These are phyloP conservation scores for Tardiomyces depauwii DNA, from an alignment of 1,139 yeast species.

Conservation along the genomic window DNA sequence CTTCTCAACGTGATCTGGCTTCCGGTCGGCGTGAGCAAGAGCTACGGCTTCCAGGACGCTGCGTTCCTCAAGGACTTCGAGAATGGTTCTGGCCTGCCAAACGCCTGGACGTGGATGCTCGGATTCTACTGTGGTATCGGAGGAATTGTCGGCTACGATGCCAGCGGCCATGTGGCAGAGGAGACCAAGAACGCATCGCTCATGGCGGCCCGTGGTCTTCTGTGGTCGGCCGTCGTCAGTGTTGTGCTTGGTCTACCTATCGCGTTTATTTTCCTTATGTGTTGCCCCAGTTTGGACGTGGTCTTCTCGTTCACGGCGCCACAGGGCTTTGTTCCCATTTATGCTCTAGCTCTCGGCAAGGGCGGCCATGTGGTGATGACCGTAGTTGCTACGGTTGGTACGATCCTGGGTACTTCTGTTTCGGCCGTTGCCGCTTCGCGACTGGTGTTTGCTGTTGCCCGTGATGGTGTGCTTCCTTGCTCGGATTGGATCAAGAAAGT, in stretches of 20 bases:
- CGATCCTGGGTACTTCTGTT: constrained; percentile 13
- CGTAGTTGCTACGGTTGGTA: constrained; percentile 12
- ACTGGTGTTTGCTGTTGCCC: constrained; percentile 18
- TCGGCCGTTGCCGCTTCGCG: constrained; percentile 20
- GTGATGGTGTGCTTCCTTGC: constrained; percentile 20
- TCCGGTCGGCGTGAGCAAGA: constrained; percentile 17
- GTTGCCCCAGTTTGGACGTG: constrained; percentile 30
- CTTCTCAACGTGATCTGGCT: constrained; percentile 18
- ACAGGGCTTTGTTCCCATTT: constrained; percentile 18
- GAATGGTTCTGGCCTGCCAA: constrained; percentile 47
- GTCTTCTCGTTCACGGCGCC: constrained; percentile 22
- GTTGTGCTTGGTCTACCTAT: constrained; percentile 40
- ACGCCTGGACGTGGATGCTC: constrained; percentile 18
- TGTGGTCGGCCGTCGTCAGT: constrained; percentile 42
- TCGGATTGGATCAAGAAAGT: constrained; percentile 19
- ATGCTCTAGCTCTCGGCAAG: constrained; percentile 18
- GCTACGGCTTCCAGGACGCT: constrained; percentile 33
- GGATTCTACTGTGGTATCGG: constrained; percentile 18
- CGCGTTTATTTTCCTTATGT: constrained; percentile 40
- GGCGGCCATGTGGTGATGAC: constrained; percentile 17
- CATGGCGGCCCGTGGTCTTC: constrained; percentile 49
- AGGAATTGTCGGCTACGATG: constrained; percentile 39
- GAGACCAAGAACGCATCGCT: constrained; percentile 48
- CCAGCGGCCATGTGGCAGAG: constrained; percentile 57
- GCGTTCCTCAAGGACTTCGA: constrained; percentile 47